Evolutionary conservation across 2,329 filamentous ascomycete genomes (phyloP).

Genomic region (Penicillium janthinellum): DNA sequence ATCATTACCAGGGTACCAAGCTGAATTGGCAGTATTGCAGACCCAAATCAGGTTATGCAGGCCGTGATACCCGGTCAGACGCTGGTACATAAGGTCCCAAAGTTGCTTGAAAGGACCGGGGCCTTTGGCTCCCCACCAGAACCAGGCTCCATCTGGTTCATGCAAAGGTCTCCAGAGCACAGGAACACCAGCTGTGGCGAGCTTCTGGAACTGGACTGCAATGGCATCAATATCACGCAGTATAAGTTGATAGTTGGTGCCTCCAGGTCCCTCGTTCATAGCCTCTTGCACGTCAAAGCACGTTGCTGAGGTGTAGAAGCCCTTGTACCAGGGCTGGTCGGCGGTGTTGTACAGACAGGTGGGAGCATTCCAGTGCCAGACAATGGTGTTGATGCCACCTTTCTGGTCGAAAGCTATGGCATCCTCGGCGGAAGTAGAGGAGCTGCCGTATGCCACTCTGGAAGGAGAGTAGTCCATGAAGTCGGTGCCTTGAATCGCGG

Average conservation of each 20-base stretch:
- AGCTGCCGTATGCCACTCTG: neutral
- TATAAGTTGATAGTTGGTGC: neutral
- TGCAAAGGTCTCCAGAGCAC: neutral
- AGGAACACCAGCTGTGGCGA: neutral
- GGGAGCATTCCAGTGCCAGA: neutral
- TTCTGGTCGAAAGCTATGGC: neutral
- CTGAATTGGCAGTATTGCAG: neutral
- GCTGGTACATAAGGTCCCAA: neutral
- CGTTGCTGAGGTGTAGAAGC: neutral
- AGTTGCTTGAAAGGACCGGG: neutral
- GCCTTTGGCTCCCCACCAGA: neutral
- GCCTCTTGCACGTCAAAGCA: neutral
- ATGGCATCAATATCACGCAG: neutral
- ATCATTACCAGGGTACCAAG: neutral
- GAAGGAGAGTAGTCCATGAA: neutral
- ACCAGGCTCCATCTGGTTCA: neutral
- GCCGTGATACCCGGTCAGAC: neutral
- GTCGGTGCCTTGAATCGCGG: neutral
- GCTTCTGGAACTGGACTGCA: neutral
- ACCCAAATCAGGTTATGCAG: neutral
- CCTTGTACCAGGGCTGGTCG: neutral
- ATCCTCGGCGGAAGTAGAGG: neutral
- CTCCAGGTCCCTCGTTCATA: neutral
- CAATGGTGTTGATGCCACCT: neutral
- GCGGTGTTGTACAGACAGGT: neutral